Evolutionary conservation across 2,329 filamentous ascomycete genomes (phyloP).

Genomic region (Plenodomus tracheiphilus): DNA sequence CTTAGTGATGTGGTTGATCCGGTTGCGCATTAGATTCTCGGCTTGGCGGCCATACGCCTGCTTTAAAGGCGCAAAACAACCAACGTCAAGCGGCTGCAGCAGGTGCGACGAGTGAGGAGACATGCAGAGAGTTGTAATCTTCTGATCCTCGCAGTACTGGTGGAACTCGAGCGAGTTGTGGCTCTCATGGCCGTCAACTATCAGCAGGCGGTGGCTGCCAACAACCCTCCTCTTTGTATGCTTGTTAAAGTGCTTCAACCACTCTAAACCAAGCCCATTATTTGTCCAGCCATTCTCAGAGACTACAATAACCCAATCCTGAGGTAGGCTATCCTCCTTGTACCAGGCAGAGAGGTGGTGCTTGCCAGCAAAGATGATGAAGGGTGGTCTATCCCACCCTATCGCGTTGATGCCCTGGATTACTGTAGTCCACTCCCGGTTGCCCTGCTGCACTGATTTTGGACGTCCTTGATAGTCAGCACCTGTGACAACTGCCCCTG

Average conservation of each 20-base stretch:
- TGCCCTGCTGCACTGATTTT: neutral
- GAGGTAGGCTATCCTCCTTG: conserved; percentile 1
- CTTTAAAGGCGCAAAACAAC: conserved; percentile 9
- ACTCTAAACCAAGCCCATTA: no score
- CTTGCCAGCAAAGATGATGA: no score
- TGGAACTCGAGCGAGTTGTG: conserved; percentile 2
- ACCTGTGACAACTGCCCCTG: no score
- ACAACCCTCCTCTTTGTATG: conserved; percentile 3
- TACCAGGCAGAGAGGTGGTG: conserved; percentile 11
- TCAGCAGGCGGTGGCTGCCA: conserved; percentile 6
- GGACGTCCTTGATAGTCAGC: conserved; percentile 1
- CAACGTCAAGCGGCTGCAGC: conserved; percentile 7
- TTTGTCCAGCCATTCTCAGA: neutral
- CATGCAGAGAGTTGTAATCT: conserved; percentile 3
- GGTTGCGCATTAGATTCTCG: conserved; percentile 8
- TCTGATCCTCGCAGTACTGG: conserved; percentile 1
- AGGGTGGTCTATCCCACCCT: neutral
- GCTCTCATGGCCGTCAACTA: conserved; percentile 14
- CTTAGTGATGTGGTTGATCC: conserved; percentile 26
- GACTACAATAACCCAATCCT: neutral
- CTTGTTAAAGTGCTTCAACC: neutral
- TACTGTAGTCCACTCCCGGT: no score
- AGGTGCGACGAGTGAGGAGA: neutral
- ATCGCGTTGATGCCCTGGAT: neutral
- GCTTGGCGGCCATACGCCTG: conserved; percentile 27